Evolutionary conservation across 176 grass and related monocot species (phyloP).

Genomic region (Oryza glaberrima): DNA sequence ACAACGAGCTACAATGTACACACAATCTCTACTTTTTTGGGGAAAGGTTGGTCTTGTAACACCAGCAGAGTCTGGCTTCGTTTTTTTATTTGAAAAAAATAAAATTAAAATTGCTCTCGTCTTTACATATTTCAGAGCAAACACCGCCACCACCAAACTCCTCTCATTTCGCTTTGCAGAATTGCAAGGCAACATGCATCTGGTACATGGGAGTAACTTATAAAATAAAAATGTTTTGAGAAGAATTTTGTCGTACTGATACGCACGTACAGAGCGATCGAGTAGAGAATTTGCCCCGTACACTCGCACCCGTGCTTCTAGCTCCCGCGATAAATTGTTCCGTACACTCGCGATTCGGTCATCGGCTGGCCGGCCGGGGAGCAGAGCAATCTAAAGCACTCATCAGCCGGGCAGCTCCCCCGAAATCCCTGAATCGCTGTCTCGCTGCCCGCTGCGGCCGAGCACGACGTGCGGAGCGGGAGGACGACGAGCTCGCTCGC

Average conservation of each 20-base stretch:
- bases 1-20: too few relatives aligned
- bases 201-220: too few relatives aligned
- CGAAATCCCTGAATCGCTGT: slow-evolving; percentile 24
- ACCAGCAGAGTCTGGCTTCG: too few relatives aligned
- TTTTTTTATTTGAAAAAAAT: too few relatives aligned
- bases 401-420: background rate
- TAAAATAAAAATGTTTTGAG: background rate
- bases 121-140: background rate
- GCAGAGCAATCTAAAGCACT: background rate
- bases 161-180: too few relatives aligned
- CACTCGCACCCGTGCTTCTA: background rate
- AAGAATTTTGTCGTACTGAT: background rate
- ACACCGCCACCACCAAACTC: too few relatives aligned
- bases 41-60: too few relatives aligned
- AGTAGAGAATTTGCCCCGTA: slow-evolving; percentile 3
- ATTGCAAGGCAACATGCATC: too few relatives aligned
- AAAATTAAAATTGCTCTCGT: too few relatives aligned
- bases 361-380: slow-evolving; percentile 3
- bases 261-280: background rate
- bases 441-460: background rate
- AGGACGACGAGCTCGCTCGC: background rate
- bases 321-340: background rate
- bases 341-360: background rate
- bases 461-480: background rate
- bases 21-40: too few relatives aligned